A percentile compares a stretch with the other conserved stretches of the same genome.
Evolutionary conservation across 768 basidiomycete species (phyloP).

Genomic region (Tulasnella sp.): DNA sequence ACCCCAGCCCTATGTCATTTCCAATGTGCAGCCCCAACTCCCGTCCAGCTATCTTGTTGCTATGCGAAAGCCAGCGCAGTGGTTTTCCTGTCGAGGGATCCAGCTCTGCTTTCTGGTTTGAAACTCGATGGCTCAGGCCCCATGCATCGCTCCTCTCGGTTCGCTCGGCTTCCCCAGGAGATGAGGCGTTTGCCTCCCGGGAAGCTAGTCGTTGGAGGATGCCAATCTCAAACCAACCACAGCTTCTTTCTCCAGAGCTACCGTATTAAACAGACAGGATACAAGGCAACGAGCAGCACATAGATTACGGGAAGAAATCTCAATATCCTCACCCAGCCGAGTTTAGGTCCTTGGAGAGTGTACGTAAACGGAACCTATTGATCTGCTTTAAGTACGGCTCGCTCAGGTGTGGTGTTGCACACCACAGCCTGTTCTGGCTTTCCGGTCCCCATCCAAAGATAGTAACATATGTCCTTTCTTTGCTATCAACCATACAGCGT

Average conservation of each 20-base stretch:
- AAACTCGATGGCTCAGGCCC: too few species aligned
- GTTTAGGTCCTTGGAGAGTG: constrained; percentile 5
- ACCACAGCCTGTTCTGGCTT: neutral
- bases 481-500: neutral
- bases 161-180: too few species aligned
- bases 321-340: neutral
- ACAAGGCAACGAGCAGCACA: neutral
- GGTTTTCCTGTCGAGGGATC: neutral
- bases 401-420: neutral
- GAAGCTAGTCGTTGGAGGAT: neutral
- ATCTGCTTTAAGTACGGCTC: neutral
- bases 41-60: neutral
- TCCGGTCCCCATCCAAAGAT: neutral
- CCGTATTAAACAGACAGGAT: neutral
- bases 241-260: neutral
- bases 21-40: neutral
- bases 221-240: constrained; percentile 9
- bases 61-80: neutral
- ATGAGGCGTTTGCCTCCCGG: too few species aligned
- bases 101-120: too few species aligned
- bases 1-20: neutral
- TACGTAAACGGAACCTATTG: neutral
- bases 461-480: neutral
- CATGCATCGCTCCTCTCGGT: too few species aligned
- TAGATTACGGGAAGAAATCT: neutral